phyloP scores from a whole-genome alignment of 2,329 filamentous ascomycete genomes.

The Cytospora schulzeri region DNA sequence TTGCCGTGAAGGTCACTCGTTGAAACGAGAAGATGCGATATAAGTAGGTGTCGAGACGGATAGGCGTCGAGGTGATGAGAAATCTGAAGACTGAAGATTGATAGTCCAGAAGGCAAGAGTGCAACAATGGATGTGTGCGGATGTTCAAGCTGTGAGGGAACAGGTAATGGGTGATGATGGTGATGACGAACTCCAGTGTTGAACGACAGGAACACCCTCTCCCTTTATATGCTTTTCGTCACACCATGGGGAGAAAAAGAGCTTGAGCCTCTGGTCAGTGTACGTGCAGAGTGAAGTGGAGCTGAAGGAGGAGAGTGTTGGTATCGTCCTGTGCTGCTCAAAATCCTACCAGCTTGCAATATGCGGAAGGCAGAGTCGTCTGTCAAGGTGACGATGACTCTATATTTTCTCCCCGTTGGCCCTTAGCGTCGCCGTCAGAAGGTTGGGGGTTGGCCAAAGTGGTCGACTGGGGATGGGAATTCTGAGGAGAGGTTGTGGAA shows the following conservation, averaged over 20 bases:
- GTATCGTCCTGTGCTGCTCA: slow-evolving; percentile 19
- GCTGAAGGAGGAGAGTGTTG: slow-evolving; percentile 19
- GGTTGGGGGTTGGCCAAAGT: slow-evolving; percentile 16
- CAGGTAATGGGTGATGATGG: slow-evolving; percentile 21
- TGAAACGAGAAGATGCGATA: background rate
- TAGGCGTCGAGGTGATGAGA: background rate
- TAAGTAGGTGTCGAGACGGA: background rate
- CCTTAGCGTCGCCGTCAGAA: slow-evolving; percentile 24
- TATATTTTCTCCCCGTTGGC: slow-evolving; percentile 18
- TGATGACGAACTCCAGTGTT: slow-evolving; percentile 17
- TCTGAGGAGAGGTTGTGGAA: slow-evolving; percentile 3
- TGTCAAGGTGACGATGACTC: slow-evolving; percentile 12
- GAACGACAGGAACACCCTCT: slow-evolving; percentile 12
- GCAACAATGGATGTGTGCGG: background rate
- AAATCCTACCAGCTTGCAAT: slow-evolving; percentile 13
- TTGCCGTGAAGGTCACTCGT: background rate
- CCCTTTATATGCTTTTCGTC: slow-evolving; percentile 24
- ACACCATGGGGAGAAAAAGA: slow-evolving; percentile 21
- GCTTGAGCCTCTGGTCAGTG: slow-evolving; percentile 24
- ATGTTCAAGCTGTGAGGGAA: slow-evolving; percentile 6
- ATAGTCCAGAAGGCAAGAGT: background rate
- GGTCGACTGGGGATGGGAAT: slow-evolving; percentile 17
- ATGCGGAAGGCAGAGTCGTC: slow-evolving; percentile 14
- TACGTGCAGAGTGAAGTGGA: slow-evolving; percentile 23
- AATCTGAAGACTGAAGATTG: background rate